These are phyloP conservation scores for Komagataella pastoris DNA, from an alignment of 805 yeast genomes.

Conservation along the genomic window DNA sequence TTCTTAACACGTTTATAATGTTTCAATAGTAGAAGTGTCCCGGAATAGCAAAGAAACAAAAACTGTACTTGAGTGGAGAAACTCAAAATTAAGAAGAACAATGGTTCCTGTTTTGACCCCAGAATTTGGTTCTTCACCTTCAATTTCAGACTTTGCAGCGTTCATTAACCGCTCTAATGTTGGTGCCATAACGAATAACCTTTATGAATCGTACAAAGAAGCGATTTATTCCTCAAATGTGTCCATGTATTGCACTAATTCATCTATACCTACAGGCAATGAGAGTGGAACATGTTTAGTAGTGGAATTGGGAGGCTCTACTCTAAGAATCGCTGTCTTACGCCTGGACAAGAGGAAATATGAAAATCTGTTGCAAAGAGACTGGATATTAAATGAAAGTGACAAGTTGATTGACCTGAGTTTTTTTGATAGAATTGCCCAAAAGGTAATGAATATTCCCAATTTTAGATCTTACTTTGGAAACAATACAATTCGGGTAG, in stretches of 20 bases:
- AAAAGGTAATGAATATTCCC: slow-evolving; percentile 18
- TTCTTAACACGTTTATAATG: not conserved
- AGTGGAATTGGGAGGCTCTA: slow-evolving; percentile 47
- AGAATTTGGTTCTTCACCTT: not conserved
- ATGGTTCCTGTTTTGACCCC: not conserved
- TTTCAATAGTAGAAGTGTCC: not conserved
- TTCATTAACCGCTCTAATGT: not conserved
- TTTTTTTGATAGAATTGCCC: slow-evolving; percentile 31
- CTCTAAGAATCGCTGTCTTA: slow-evolving; percentile 24
- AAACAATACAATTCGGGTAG: slow-evolving; percentile 19
- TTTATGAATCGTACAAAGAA: not conserved
- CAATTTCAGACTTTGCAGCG: not conserved
- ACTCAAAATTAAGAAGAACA: not conserved
- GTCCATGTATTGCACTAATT: slow-evolving; percentile 5
- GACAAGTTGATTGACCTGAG: slow-evolving; percentile 23
- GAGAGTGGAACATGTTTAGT: slow-evolving; percentile 19
- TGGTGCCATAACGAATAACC: not conserved
- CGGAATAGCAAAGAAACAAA: not conserved
- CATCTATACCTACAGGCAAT: slow-evolving; percentile 6
- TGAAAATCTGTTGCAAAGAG: slow-evolving; percentile 6
- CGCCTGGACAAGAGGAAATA: slow-evolving; percentile 7
- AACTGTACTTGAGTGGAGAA: too few relatives aligned
- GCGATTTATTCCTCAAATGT: slow-evolving; percentile 3
- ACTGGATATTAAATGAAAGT: slow-evolving; percentile 23
- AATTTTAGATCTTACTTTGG: slow-evolving; percentile 1